A percentile compares a stretch with the other conserved stretches of the same genome.
phyloP scores from a whole-genome alignment of 139 green algal genomes.

The Zygnema cylindricum region DNA sequence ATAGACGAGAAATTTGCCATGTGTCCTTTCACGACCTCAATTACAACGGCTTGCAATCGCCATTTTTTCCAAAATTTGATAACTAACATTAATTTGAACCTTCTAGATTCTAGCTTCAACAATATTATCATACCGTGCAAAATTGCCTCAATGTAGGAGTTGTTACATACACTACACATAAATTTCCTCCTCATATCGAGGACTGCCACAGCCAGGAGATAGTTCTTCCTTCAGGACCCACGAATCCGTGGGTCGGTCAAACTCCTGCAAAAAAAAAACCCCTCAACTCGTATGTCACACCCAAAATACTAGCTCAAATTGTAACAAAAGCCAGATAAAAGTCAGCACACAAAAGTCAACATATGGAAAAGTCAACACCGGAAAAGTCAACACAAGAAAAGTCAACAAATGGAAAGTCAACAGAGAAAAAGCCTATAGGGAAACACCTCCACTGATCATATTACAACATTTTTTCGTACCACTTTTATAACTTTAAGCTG shows the following conservation, averaged over 20 bases:
- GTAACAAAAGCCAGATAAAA: not conserved
- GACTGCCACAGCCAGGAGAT: constrained; percentile 29
- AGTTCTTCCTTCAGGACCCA: constrained; percentile 32
- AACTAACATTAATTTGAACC: no score
- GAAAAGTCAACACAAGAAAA: not conserved
- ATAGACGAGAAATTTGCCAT: no score
- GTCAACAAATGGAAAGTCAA: no score
- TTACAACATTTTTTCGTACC: no score
- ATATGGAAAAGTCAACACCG: not conserved
- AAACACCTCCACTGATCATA: no score
- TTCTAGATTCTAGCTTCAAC: no score
- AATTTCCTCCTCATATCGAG: constrained; percentile 25
- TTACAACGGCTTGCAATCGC: no score
- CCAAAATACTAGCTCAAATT: not conserved
- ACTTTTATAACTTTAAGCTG: constrained; percentile 29
- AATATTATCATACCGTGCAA: no score
- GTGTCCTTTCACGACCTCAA: no score
- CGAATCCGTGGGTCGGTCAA: constrained; percentile 31
- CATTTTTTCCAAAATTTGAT: no score
- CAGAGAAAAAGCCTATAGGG: no score
- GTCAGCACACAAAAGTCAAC: not conserved
- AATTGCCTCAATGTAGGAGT: no score
- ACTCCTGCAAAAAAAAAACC: constrained; percentile 7
- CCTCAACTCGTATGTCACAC: not conserved
- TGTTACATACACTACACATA: constrained; percentile 41